Evolutionary conservation across 768 basidiomycete genomes (phyloP), one percentile per base, ranked within the genome.

Genomic region (Mycena amicta): DNA sequence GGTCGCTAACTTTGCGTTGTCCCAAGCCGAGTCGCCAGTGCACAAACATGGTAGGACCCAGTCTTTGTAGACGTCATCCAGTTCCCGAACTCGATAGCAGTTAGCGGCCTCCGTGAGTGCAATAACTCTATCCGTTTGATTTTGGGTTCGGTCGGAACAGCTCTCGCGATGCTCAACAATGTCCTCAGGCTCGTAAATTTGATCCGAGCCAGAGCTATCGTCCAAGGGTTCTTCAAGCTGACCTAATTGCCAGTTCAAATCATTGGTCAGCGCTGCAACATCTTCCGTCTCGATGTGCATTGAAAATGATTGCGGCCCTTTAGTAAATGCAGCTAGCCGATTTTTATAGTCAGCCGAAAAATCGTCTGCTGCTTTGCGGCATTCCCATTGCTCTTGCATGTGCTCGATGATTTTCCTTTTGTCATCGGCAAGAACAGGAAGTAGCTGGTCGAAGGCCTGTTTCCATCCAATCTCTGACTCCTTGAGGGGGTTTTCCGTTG

Each of bases 381-480:
- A 60, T 40, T 64, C 59, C 55, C 59, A 64, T 30, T 57, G 49
- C 29, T 60, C 59, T 26, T 64, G 59, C 25, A 64, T 28, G 27
- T 55, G 55, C n/a, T 51, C 55, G 1, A 64, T 57, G 11, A 64
- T 40, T 8, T 27, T 23, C 15, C 51, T 3, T 28, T 50, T 53
- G 4, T 28, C 45, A 13, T 28, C 13, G 4, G 52, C 22, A 1
- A 52, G 20, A 0, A 8, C 18, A 3, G 15, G 1, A 4, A 58
- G 37, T 13, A 58, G 43, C 13, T 50, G 26, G 13, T 39, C 4
- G 3, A 62, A 23, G 1, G 63, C 52, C 2, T 40, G 22, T 2
- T 15, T 25, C 55, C 52, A 64, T 4, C 47, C 30, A 16, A 30
- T 31, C 22, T n/a, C 23, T 15, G 45, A 26, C 1, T 51, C 20